A percentile compares a stretch with the other conserved stretches of the same genome.
Conservation (phyloP, 2,329 filamentous ascomycete species). For the Monosporascus sp. region DNA sequence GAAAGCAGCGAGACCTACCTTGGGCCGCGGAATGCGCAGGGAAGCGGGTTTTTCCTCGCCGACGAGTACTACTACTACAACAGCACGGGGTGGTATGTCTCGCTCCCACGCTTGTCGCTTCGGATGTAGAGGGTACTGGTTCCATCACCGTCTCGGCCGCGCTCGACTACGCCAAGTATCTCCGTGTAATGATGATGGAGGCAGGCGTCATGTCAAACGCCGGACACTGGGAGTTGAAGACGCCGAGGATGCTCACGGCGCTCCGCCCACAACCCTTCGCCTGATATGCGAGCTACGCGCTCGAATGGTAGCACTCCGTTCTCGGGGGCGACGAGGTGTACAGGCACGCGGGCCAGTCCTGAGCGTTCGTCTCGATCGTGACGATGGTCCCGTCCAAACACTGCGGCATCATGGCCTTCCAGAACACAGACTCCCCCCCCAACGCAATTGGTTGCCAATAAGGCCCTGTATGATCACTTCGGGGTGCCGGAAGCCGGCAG, state of each 20-base stretch:
- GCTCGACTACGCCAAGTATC: conserved; percentile 31
- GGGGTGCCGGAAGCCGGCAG: conserved; percentile 6
- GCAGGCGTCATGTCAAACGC: conserved; percentile 20
- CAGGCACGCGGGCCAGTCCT: conserved; percentile 25
- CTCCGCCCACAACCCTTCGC: conserved; percentile 7
- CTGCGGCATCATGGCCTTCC: conserved; percentile 28
- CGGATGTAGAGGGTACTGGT: conserved; percentile 36
- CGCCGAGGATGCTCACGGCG: conserved; percentile 19
- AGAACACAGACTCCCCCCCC: conserved; percentile 12
- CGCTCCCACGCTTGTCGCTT: conserved; percentile 18
- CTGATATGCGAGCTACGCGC: conserved; percentile 19
- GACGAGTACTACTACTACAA: conserved; percentile 37
- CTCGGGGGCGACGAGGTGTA: conserved; percentile 24
- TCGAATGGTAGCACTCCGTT: conserved; percentile 25
- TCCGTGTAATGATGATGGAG: conserved; percentile 27
- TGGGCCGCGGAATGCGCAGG: conserved; percentile 20
- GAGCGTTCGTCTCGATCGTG: conserved; percentile 22
- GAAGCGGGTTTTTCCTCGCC: conserved; percentile 28
- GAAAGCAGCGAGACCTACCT: conserved; percentile 41
- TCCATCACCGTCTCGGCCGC: conserved; percentile 33
- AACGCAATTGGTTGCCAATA: conserved; percentile 19
- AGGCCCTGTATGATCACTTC: conserved; percentile 26
- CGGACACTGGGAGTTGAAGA: conserved; percentile 22
- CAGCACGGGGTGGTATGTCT: conserved; percentile 16
- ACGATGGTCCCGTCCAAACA: conserved; percentile 29